These are phyloP conservation scores for Bipolaris gigantea DNA, from an alignment of 2,329 filamentous ascomycete genomes.

Conservation along the genomic window DNA sequence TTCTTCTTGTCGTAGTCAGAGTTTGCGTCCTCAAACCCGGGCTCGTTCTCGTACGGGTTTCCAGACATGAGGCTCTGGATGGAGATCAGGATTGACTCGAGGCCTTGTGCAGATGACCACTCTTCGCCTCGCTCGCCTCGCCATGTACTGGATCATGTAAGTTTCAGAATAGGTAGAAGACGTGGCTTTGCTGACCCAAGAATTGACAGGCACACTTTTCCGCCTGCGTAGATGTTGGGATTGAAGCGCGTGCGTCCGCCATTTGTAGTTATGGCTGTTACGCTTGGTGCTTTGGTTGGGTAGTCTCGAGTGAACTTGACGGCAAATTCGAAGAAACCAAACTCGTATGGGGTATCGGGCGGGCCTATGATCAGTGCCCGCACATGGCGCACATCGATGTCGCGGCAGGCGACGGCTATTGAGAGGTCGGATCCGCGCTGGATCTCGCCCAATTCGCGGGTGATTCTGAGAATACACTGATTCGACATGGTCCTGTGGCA, in stretches of 20 bases:
- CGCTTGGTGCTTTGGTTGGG: conserved; percentile 65
- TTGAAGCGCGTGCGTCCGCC: conserved; percentile 88
- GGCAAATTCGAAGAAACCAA: conserved; percentile 92
- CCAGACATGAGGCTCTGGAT: conserved; percentile 95
- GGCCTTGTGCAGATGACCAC: conserved; percentile 93
- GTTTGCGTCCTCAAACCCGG: conserved; percentile 81
- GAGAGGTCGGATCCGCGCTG: conserved; percentile 84
- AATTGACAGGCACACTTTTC: conserved; percentile 94
- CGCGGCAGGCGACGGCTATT: conserved; percentile 82
- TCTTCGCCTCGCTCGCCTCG: conserved; percentile 85
- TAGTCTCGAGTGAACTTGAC: conserved; percentile 85
- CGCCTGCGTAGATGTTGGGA: conserved; percentile 90
- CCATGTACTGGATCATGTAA: conserved; percentile 72
- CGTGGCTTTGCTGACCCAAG: conserved; percentile 63
- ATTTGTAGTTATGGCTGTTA: conserved; percentile 80
- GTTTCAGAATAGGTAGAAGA: neutral
- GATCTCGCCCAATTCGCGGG: conserved; percentile 83
- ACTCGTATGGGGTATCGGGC: conserved; percentile 93
- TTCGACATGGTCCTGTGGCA: conserved; percentile 63
- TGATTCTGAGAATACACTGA: conserved; percentile 85
- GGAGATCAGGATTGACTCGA: conserved; percentile 91
- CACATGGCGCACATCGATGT: conserved; percentile 85
- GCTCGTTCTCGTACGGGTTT: conserved; percentile 95
- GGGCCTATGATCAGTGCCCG: conserved; percentile 88
- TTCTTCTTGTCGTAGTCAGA: conserved; percentile 69